phyloP scores from a whole-genome alignment of 177 flowering plant genomes.

The Telopea speciosissima region DNA sequence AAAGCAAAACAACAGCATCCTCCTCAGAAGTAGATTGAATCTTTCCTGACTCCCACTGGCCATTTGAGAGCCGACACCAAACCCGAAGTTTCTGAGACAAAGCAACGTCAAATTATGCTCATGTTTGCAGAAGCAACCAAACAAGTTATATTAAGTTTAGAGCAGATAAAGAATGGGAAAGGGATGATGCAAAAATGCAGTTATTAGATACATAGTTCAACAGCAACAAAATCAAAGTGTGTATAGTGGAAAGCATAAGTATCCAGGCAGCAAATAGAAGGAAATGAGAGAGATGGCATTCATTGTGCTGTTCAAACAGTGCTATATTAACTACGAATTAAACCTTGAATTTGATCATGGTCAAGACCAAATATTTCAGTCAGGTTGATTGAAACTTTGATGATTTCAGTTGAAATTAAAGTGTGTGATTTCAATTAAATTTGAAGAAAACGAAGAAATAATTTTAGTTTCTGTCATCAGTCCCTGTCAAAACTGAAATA shows the following conservation, averaged over 20 bases:
- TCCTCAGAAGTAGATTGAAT: constrained; percentile 68
- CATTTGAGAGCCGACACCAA: constrained; percentile 65
- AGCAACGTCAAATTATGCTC: neutral
- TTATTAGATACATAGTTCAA: neutral
- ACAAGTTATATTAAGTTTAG: neutral
- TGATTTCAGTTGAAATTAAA: too few relatives aligned
- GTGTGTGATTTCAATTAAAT: too few relatives aligned
- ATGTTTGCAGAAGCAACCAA: neutral
- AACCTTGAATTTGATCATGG: too few relatives aligned
- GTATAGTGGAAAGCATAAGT: neutral
- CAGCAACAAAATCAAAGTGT: neutral
- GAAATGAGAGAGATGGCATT: neutral
- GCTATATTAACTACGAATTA: too few relatives aligned
- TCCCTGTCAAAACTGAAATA: too few relatives aligned
- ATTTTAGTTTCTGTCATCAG: too few relatives aligned
- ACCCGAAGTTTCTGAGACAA: constrained; percentile 71
- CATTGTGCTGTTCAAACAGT: too few relatives aligned
- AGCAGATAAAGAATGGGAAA: neutral
- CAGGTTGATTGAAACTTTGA: too few relatives aligned
- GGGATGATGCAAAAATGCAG: neutral
- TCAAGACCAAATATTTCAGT: too few relatives aligned
- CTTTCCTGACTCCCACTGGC: constrained; percentile 65
- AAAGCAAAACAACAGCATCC: constrained; percentile 50
- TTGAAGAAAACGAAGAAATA: too few relatives aligned
- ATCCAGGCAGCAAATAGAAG: neutral